These are phyloP conservation scores for Saturnispora zaruensis DNA, from an alignment of 805 yeast species.

Conservation along the genomic window DNA sequence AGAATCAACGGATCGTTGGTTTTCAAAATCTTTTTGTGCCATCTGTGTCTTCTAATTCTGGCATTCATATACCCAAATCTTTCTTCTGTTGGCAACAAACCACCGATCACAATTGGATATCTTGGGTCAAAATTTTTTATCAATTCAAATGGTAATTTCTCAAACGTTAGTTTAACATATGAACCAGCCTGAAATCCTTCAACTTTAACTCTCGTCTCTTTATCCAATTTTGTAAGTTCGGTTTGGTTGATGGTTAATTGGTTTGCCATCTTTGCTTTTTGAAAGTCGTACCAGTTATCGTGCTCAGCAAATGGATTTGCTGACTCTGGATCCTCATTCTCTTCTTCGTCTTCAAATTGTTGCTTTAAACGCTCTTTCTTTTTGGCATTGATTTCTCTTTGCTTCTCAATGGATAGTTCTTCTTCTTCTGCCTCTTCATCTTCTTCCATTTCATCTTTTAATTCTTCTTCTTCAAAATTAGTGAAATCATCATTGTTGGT, in stretches of 20 bases:
- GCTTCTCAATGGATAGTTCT: slow-evolving; percentile 55
- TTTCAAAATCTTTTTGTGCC: slow-evolving; percentile 95
- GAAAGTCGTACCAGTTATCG: slow-evolving; percentile 96
- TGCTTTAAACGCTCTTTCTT: slow-evolving; percentile 82
- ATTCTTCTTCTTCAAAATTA: slow-evolving; percentile 46
- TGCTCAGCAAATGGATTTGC: slow-evolving; percentile 51
- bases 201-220: slow-evolving; percentile 64
- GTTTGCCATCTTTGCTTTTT: slow-evolving; percentile 93
- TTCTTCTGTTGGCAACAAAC: slow-evolving; percentile 81
- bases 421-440: slow-evolving; percentile 37
- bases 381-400: slow-evolving; percentile 73
- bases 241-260: slow-evolving; percentile 89
- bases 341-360: slow-evolving; percentile 83
- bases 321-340: slow-evolving; percentile 62
- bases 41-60: slow-evolving; percentile 93
- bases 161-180: slow-evolving; percentile 83
- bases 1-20: slow-evolving; percentile 91
- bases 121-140: slow-evolving; percentile 77
- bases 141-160: slow-evolving; percentile 80
- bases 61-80: slow-evolving; percentile 90
- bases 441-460: slow-evolving; percentile 32
- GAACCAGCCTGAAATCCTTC: slow-evolving; percentile 94
- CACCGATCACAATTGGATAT: slow-evolving; percentile 85
- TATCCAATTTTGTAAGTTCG: slow-evolving; percentile 65
- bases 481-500: slow-evolving; percentile 41